Evolutionary conservation across 1,284 basidiomycete genomes (phyloP).

Genomic region (Leccinum huronense): DNA sequence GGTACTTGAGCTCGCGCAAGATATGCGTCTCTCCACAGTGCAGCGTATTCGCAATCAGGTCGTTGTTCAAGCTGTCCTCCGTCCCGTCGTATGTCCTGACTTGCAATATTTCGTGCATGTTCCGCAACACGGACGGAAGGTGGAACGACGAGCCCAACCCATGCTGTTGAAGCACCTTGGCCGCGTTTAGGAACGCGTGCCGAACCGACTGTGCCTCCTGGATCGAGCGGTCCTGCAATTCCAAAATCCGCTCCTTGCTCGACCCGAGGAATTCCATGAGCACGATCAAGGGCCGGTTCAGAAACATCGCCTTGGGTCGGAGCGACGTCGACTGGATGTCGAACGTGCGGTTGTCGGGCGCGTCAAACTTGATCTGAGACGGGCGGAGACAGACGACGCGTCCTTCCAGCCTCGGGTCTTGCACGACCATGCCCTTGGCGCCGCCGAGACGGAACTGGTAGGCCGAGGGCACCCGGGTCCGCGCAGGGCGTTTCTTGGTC

Average conservation of each 20-base stretch:
- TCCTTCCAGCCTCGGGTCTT: conserved; percentile 40
- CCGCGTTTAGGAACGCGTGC: conserved; percentile 27
- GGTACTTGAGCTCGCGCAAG: conserved; percentile 51
- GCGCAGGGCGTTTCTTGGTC: conserved; percentile 21
- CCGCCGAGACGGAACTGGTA: conserved; percentile 44
- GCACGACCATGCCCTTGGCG: conserved; percentile 47
- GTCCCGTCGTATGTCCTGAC: conserved; percentile 26
- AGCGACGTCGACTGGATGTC: conserved; percentile 48
- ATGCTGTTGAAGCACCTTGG: conserved; percentile 39
- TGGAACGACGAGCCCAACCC: conserved; percentile 47
- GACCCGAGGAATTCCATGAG: conserved; percentile 45
- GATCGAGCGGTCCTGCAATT: conserved; percentile 41
- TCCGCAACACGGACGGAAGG: conserved; percentile 41
- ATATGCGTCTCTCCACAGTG: conserved; percentile 40
- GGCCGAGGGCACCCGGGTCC: conserved; percentile 34
- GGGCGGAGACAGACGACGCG: conserved; percentile 41
- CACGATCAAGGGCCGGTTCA: conserved; percentile 47
- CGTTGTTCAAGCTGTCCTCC: conserved; percentile 30
- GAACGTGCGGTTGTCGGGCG: conserved; percentile 38
- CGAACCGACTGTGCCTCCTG: conserved; percentile 34
- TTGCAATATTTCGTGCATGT: conserved; percentile 31
- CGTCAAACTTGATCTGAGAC: conserved; percentile 51
- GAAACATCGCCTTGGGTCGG: conserved; percentile 38
- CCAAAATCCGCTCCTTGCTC: conserved; percentile 34
- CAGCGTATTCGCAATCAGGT: conserved; percentile 35